Percentiles rank a stretch among this genome's conserved stretches.
These are phyloP conservation scores for Arthrobotrys sinensis DNA, from an alignment of 2,329 filamentous ascomycete species.

Conservation along the genomic window DNA sequence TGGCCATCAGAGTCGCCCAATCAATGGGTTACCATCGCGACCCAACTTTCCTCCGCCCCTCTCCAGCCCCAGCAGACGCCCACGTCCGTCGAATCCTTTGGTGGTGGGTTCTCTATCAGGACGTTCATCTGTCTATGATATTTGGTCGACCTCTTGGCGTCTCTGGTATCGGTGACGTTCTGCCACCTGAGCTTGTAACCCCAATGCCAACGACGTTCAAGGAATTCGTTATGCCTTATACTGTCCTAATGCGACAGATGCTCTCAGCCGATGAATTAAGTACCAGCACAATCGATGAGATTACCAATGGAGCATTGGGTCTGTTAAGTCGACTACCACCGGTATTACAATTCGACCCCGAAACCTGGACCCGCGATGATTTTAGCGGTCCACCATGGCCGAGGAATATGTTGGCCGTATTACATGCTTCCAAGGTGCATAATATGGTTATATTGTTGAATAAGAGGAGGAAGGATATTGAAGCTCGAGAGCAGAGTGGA, in stretches of 20 bases:
- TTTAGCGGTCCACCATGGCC: constrained; percentile 52
- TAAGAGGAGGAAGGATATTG: constrained; percentile 48
- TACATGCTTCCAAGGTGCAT: constrained; percentile 55
- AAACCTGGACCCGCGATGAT: constrained; percentile 42
- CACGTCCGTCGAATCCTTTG: constrained; percentile 54
- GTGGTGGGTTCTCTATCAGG: constrained; percentile 60
- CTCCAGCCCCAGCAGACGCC: constrained; percentile 43
- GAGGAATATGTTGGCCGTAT: constrained; percentile 53
- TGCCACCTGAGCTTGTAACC: constrained; percentile 48
- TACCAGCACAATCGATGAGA: constrained; percentile 29
- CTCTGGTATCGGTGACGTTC: constrained; percentile 52
- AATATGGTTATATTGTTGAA: constrained; percentile 58
- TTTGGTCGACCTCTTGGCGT: constrained; percentile 55
- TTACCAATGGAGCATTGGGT: constrained; percentile 31
- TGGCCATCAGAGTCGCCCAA: constrained; percentile 56
- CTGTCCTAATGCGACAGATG: constrained; percentile 52
- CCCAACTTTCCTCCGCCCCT: constrained; percentile 42
- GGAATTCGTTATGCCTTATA: constrained; percentile 58
- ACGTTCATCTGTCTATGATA: constrained; percentile 58
- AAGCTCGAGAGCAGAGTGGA: neutral
- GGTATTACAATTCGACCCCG: constrained; percentile 46
- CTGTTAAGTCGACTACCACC: constrained; percentile 34
- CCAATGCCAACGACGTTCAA: constrained; percentile 52
- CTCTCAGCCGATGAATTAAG: constrained; percentile 47
- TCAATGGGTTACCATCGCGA: constrained; percentile 58